Evolutionary conservation across 2,329 filamentous ascomycete species (phyloP), one percentile per base, ranked within the genome.

Genomic region (Orbilia blumenaviensis): DNA sequence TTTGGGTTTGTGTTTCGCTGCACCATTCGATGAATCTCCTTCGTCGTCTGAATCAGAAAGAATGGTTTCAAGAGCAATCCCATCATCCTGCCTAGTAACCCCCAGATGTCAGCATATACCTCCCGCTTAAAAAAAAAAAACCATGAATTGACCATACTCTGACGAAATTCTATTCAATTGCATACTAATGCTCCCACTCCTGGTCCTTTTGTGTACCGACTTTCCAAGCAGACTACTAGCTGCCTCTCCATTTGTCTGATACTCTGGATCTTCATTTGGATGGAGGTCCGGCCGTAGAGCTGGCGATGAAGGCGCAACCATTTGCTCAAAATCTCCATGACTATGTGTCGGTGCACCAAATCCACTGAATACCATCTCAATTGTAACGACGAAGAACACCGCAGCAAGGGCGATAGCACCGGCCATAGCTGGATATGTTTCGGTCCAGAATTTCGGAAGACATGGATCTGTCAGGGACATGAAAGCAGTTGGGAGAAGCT

Each of bases 371-470:
- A 93, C 93, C 84, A 95, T 96, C 83, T 98, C 94, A 62, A 97
- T 87, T 1, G 89, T 88, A 5, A 96, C 92, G 2, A 97, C 93
- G 2, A 91, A 84, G 73, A 96, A 86, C n/a, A 92, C 91, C 9
- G 91, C 89, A 8, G 89, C 83, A 91, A 96, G 94, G 67, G 92
- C 91, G 52, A 96, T 88, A 54, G 95, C 86, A 1, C 93, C 93
- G 0, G 92, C 89, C 82, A 96, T 90, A 4, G 92, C 92, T 52
- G 86, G 88, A 82, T 95, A 96, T n/a, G 88, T 87, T 78, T 90
- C 81, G 81, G 88, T 94, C 87, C 94, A 96, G 81, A 93, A 91
- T 69, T 87, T 85, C 7, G 93, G 92, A 0, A 96, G 88, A 83
- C 88, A 90, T 82, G 87, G 86, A 79, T 89, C 86, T 8, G 87